These are phyloP conservation scores for Solanum lignicaule DNA, from an alignment of 257 asterid species.

Conservation along the genomic window DNA sequence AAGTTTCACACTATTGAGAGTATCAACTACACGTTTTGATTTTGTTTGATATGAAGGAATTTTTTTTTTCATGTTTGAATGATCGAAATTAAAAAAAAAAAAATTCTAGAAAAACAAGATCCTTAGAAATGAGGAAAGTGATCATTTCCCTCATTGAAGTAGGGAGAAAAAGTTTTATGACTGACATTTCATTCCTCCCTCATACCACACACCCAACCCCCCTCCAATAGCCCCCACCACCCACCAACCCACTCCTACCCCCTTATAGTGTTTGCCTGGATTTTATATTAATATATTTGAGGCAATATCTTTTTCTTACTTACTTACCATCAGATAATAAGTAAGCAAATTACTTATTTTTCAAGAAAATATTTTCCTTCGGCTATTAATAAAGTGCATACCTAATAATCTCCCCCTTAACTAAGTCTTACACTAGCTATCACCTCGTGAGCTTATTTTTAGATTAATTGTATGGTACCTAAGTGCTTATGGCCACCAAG, in stretches of 20 bases:
- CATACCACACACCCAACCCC: not conserved
- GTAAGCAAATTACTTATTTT: not conserved
- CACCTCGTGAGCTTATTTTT: not conserved
- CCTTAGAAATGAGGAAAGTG: not conserved
- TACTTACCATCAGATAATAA: not conserved
- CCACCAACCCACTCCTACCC: not conserved
- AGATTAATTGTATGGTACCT: not conserved
- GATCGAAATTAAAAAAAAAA: not conserved
- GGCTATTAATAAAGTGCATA: not conserved
- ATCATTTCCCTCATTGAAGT: not conserved
- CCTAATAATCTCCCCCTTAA: not conserved
- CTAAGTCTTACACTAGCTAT: not conserved
- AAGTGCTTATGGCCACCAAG: not conserved
- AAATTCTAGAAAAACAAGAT: not conserved
- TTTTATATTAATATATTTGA: not conserved
- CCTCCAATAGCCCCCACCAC: not conserved
- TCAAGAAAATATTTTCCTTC: not conserved
- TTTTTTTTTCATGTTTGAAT: not conserved
- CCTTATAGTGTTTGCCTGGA: not conserved
- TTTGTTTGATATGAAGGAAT: not conserved
- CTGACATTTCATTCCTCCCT: not conserved
- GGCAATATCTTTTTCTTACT: not conserved
- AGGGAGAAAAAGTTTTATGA: not conserved
- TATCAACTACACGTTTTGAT: not conserved
- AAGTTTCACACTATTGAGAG: not conserved